Evolutionary conservation across 345 rosid species (phyloP).

Genomic region (Syzygium oleosum): DNA sequence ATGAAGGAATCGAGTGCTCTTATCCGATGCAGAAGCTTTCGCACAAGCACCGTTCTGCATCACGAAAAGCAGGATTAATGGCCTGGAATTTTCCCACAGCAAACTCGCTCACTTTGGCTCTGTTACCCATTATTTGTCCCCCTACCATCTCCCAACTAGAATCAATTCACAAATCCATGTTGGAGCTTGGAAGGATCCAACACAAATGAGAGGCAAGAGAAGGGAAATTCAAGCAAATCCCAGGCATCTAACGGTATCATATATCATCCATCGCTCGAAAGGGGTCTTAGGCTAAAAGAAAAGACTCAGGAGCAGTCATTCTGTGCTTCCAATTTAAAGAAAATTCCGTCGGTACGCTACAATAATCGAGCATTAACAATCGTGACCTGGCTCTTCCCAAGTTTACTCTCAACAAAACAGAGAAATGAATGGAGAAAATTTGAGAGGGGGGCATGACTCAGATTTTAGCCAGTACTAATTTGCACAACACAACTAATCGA

Average conservation of each 20-base stretch:
- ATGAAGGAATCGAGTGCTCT: neutral
- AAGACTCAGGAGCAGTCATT: neutral
- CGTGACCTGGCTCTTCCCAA: neutral
- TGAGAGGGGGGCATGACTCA: neutral
- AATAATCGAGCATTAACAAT: neutral
- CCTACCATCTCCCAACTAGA: neutral
- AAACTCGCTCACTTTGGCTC: neutral
- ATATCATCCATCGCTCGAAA: neutral
- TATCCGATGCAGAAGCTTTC: neutral
- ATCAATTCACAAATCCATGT: neutral
- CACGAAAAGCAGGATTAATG: neutral
- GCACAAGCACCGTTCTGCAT: neutral
- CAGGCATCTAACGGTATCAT: neutral
- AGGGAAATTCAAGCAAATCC: neutral
- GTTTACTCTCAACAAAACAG: neutral
- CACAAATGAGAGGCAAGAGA: rapidly evolving
- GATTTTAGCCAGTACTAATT: neutral
- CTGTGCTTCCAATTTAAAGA: neutral
- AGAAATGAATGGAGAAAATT: neutral
- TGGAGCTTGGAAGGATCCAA: neutral
- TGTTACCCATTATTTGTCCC: neutral
- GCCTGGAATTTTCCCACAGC: neutral
- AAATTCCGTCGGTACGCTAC: neutral
- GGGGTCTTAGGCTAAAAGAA: neutral
- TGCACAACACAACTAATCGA: neutral